A percentile compares a stretch with the other conserved stretches of the same genome.
Conservation (phyloP, 2,329 filamentous ascomycete genomes). For the Aspergillus sp. region DNA sequence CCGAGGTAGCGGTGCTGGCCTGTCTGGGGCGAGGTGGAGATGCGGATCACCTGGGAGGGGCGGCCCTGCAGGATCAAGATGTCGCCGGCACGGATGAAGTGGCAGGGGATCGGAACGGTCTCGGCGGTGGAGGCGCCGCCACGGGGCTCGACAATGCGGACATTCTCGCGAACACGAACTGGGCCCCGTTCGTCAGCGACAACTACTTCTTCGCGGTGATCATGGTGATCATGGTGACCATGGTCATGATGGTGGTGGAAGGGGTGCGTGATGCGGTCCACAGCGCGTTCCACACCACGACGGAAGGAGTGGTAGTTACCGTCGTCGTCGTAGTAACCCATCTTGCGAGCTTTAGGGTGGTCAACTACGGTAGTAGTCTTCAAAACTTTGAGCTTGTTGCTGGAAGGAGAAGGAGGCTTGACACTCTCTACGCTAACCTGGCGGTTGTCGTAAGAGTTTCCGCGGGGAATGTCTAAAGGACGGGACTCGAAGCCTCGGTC, state of each 20-base stretch:
- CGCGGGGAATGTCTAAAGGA: slow-evolving; percentile 45
- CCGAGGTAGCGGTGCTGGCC: slow-evolving; percentile 99
- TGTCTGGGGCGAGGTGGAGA: slow-evolving; percentile 95
- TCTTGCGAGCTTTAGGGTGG: slow-evolving; percentile 57
- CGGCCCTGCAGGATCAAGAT: slow-evolving; percentile 98
- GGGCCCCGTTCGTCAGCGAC: slow-evolving; percentile 44
- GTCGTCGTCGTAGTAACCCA: slow-evolving; percentile 81
- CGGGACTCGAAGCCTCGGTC: slow-evolving; percentile 28
- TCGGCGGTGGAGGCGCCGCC: slow-evolving; percentile 58
- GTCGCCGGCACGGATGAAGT: slow-evolving; percentile 99
- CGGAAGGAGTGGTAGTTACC: slow-evolving; percentile 74
- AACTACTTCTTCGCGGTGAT: slow-evolving; percentile 45
- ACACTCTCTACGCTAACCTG: slow-evolving; percentile 34
- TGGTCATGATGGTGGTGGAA: slow-evolving; percentile 50
- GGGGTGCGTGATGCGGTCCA: slow-evolving; percentile 65
- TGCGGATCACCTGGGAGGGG: slow-evolving; percentile 99
- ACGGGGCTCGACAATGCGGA: slow-evolving; percentile 54
- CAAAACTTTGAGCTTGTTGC: slow-evolving; percentile 52
- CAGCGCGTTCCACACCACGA: slow-evolving; percentile 66
- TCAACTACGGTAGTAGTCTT: slow-evolving; percentile 51
- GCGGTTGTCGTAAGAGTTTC: slow-evolving; percentile 32
- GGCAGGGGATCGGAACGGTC: slow-evolving; percentile 97
- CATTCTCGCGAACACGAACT: slow-evolving; percentile 47
- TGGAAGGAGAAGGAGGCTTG: slow-evolving; percentile 32
- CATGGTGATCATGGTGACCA: slow-evolving; percentile 17